Evolutionary conservation across 2,329 filamentous ascomycete species (phyloP).

Genomic region (Didymella exigua): DNA sequence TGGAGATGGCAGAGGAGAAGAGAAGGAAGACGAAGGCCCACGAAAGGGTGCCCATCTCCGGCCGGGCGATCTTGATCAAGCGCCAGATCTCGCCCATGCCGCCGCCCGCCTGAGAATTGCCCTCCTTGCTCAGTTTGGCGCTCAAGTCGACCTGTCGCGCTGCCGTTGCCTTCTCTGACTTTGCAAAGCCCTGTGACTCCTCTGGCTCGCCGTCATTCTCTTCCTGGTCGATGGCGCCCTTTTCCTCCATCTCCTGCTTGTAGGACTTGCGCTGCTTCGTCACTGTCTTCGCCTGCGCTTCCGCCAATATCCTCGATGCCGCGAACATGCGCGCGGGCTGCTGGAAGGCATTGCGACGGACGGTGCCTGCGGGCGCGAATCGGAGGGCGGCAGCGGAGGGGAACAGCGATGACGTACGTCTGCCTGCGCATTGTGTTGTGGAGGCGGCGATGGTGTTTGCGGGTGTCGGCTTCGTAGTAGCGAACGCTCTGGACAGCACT

Average conservation of each 20-base stretch:
- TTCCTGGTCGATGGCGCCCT: conserved; percentile 43
- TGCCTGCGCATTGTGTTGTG: conserved; percentile 4
- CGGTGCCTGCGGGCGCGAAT: conserved; percentile 25
- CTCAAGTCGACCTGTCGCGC: conserved; percentile 89
- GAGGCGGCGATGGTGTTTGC: not conserved
- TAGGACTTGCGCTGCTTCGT: conserved; percentile 41
- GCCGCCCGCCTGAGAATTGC: conserved; percentile 53
- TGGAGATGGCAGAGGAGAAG: conserved; percentile 88
- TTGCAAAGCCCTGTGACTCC: conserved; percentile 67
- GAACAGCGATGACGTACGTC: conserved; percentile 19
- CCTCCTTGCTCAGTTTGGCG: conserved; percentile 77
- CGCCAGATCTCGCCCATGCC: conserved; percentile 78
- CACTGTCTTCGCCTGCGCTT: conserved; percentile 29
- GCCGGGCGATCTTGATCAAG: conserved; percentile 84
- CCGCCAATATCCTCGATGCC: conserved; percentile 33
- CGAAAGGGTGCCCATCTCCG: conserved; percentile 79
- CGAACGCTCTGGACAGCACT: conserved; percentile 23
- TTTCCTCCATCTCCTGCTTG: conserved; percentile 48
- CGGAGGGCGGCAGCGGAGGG: conserved; percentile 19
- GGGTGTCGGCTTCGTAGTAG: conserved; percentile 16
- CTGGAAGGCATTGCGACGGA: conserved; percentile 34
- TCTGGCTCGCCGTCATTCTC: conserved; percentile 57
- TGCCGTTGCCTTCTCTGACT: conserved; percentile 82
- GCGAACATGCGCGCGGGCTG: conserved; percentile 38
- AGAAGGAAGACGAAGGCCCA: conserved; percentile 84